Base-by-base conservation (phyloP, 495 filamentous ascomycete genomes). In the Aspergillus mulundensis region DNA sequence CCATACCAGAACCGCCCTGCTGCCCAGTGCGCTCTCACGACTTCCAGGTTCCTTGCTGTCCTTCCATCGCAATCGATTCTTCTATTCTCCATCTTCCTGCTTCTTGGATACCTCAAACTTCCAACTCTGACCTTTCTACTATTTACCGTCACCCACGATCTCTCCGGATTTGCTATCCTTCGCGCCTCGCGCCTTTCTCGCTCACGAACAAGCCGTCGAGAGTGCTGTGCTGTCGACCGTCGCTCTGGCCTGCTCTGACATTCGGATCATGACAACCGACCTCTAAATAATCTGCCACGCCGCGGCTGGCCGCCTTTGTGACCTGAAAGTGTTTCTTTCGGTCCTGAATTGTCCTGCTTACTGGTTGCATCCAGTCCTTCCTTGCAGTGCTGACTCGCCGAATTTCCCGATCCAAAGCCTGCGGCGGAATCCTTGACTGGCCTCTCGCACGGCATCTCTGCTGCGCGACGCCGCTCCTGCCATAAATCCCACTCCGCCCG, bases 241-340 rank as follows among this genome's bases (percentile, higher is more conserved):
- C 40, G 32, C 25, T 16, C 56, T 56, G 41, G 42, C 24, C 25
- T 49, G 50, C 44, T 48, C 53, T 39, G 21, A 38, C 24, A 7
- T 20, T 48, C 42, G 55, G 59, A 68, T 57, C 57, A 68, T 68
- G 66, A 55, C 49, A 58, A 58, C 59, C 62, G 44, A 55, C 56
- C 62, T 60, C 49, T 68, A 55, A 64, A 61, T 54, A 36, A n/a
- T 43, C 54, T 68, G 58, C 65, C 62, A 59, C 60, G 58, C 56
- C 54, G 45, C 55, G 58, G 65, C 61, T 67, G 65, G 65, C 62
- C 46, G 44, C 53, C 52, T 50, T 45, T 52, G 57, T 20, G 28
- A 57, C 36, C 36, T 46, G 45, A 60, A 53, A 45, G 58, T 38
- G 32, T 7, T 54, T 8, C 25, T 10, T 39, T 50, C 19, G 41